Evolutionary conservation across 2,329 filamentous ascomycete genomes (phyloP).

Genomic region (Aspergillus luchuensis): DNA sequence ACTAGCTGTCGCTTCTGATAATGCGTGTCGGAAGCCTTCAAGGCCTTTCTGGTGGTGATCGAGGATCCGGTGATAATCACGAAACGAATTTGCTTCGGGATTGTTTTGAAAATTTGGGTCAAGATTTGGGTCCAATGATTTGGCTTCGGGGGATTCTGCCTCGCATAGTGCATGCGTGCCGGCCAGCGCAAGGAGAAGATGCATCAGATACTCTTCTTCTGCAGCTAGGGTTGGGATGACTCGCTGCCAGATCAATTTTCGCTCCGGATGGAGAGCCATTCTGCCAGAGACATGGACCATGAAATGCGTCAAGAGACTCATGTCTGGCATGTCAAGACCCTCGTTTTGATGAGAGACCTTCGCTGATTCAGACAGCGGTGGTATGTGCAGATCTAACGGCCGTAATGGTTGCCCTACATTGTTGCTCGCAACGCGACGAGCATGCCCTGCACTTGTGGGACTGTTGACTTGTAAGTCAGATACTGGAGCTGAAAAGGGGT

Average conservation of each 20-base stretch:
- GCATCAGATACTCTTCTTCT: constrained; percentile 25
- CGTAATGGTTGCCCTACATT: constrained; percentile 2
- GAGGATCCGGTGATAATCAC: constrained; percentile 11
- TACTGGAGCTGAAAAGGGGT: too few species aligned
- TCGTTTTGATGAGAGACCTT: neutral
- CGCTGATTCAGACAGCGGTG: neutral
- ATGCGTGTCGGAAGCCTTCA: constrained; percentile 17
- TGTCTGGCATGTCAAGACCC: constrained; percentile 23
- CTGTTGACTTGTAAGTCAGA: too few species aligned
- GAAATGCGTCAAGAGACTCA: constrained; percentile 23
- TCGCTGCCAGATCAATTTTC: constrained; percentile 19
- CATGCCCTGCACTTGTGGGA: too few species aligned
- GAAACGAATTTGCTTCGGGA: too few species aligned
- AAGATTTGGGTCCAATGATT: too few species aligned
- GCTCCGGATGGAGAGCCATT: constrained; percentile 15
- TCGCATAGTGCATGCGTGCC: constrained; percentile 22
- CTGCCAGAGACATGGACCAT: constrained; percentile 19
- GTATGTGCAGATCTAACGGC: constrained; percentile 17
- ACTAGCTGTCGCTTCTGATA: constrained; percentile 7
- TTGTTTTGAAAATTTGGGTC: too few species aligned
- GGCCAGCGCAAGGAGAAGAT: constrained; percentile 29
- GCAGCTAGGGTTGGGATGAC: constrained; percentile 27
- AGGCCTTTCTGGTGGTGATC: constrained; percentile 27
- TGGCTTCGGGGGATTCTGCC: neutral
- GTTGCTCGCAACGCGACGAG: too few species aligned